A percentile compares a stretch with the other conserved stretches of the same genome.
These are phyloP conservation scores for Spathaspora boniae DNA, from an alignment of 805 yeast genomes.

Conservation along the genomic window DNA sequence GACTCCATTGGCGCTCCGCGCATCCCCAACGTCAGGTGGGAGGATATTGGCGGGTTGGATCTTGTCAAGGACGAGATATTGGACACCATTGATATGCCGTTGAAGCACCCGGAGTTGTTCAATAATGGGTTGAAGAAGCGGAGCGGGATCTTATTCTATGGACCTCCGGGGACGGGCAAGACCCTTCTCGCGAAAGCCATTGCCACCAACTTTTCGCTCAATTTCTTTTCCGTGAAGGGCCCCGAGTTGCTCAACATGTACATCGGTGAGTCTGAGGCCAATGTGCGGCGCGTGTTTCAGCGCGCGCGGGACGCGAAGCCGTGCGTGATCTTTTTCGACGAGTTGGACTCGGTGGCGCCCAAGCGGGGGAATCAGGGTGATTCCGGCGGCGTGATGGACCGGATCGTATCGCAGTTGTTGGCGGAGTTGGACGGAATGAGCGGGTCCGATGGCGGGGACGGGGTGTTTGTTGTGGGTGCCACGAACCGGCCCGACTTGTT, in stretches of 20 bases:
- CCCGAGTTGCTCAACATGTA: slow-evolving; percentile 97
- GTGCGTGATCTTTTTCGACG: slow-evolving; percentile 96
- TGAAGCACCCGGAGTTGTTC: slow-evolving; percentile 88
- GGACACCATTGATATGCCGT: slow-evolving; percentile 94
- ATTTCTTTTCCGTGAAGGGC: slow-evolving; percentile 95
- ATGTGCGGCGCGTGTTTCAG: slow-evolving; percentile 91
- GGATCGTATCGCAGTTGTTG: slow-evolving; percentile 90
- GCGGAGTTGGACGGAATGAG: slow-evolving; percentile 98
- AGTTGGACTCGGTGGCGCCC: slow-evolving; percentile 96
- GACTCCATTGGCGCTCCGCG: slow-evolving; percentile 96
- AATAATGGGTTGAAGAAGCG: slow-evolving; percentile 87
- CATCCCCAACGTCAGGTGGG: slow-evolving; percentile 94
- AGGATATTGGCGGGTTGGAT: slow-evolving; percentile 94
- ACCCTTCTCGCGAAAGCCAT: slow-evolving; percentile 94
- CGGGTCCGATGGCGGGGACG: slow-evolving; percentile 56
- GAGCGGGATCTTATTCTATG: slow-evolving; percentile 91
- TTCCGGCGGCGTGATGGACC: slow-evolving; percentile 98
- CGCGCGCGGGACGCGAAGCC: slow-evolving; percentile 95
- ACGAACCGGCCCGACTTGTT: slow-evolving; percentile 94
- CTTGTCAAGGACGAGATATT: slow-evolving; percentile 85
- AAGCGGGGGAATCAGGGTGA: slow-evolving; percentile 98
- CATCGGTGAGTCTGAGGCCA: slow-evolving; percentile 97
- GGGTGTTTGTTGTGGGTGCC: slow-evolving; percentile 98
- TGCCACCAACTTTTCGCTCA: slow-evolving; percentile 90
- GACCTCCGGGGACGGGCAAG: slow-evolving; percentile 99